A percentile compares a stretch with the other conserved stretches of the same genome.
Evolutionary conservation across 176 grass and related monocot genomes (phyloP).

Genomic region (Otatea glauca): DNA sequence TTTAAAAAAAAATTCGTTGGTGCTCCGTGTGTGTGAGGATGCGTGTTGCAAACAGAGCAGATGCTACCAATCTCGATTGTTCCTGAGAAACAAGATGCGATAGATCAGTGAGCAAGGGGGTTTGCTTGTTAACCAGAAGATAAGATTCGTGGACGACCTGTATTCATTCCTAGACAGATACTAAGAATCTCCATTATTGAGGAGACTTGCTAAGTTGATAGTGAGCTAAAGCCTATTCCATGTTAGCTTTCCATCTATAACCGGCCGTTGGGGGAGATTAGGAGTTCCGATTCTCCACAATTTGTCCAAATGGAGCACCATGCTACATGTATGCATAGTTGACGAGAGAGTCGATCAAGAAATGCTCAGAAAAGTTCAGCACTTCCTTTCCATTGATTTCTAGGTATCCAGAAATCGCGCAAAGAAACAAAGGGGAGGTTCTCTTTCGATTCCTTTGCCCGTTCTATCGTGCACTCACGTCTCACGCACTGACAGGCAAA

Average conservation of each 20-base stretch:
- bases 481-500: background rate
- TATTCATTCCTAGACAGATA: background rate
- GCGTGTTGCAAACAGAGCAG: no score
- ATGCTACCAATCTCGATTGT: no score
- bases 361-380: background rate
- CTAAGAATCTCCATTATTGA: background rate
- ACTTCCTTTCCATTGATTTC: background rate
- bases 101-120: background rate
- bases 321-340: background rate
- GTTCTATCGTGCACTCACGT: background rate
- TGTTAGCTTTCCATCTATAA: background rate
- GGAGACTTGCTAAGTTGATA: background rate
- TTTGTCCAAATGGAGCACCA: slow-evolving; percentile 14
- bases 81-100: background rate
- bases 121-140: background rate
- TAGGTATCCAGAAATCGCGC: background rate
- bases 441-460: background rate
- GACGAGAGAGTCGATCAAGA: background rate
- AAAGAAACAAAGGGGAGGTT: background rate
- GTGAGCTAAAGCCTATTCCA: background rate
- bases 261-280: background rate
- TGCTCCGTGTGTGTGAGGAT: background rate
- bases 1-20: no score
- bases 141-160: background rate
- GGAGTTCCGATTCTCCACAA: background rate